Conservation (phyloP, 345 rosid species). For the Cardiospermum halicacabum region DNA sequence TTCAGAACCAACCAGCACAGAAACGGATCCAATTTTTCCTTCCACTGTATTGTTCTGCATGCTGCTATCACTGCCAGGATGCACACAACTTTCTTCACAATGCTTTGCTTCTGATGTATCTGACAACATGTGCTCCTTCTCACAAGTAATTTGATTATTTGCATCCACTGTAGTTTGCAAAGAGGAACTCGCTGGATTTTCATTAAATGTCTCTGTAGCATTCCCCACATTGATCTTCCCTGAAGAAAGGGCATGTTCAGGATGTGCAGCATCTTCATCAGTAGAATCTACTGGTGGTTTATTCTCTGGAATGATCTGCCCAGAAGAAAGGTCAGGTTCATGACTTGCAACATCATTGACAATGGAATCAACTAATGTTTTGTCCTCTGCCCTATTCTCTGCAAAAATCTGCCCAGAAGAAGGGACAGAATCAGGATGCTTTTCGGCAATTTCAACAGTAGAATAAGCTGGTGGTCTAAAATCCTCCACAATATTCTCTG, state of each 20-base stretch:
- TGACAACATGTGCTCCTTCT: neutral
- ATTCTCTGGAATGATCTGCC: conserved; percentile 3
- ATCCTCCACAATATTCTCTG: too few relatives aligned
- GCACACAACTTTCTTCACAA: conserved; percentile 1
- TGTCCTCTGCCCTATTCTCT: too few relatives aligned
- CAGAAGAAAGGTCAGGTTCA: conserved; percentile 6
- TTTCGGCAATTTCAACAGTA: too few relatives aligned
- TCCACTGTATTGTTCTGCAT: neutral
- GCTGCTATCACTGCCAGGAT: neutral
- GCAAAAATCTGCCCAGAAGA: too few relatives aligned
- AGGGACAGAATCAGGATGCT: too few relatives aligned
- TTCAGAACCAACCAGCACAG: neutral
- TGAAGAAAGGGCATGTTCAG: conserved; percentile 4
- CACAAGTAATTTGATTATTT: conserved; percentile 5
- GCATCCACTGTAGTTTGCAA: conserved; percentile 9
- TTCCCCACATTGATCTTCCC: conserved; percentile 9
- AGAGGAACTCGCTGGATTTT: neutral
- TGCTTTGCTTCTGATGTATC: conserved; percentile 1
- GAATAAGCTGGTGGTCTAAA: too few relatives aligned
- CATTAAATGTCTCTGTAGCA: neutral
- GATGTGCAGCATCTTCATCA: conserved; percentile 21
- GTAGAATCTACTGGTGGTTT: conserved; percentile 14
- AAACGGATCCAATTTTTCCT: conserved; percentile 6
- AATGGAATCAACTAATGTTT: conserved; percentile 13
- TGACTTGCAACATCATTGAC: conserved; percentile 21